phyloP scores from a whole-genome alignment of 1,284 basidiomycete species.

The Megacollybia platyphylla region DNA sequence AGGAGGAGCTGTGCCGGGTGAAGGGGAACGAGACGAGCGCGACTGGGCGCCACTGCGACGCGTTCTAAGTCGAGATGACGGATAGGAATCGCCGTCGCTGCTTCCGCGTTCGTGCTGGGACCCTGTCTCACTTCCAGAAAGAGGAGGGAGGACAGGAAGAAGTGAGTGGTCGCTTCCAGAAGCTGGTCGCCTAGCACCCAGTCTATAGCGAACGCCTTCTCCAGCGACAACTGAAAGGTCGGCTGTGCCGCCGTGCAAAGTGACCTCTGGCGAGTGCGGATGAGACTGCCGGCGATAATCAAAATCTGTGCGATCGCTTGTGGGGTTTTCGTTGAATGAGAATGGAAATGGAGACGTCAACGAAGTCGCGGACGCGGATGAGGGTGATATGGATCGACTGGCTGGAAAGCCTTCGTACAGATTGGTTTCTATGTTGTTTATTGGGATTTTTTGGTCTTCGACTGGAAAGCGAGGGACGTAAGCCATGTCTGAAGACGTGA shows the following conservation, averaged over 20 bases:
- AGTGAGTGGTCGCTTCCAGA: constrained; percentile 36
- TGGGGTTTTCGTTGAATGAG: constrained; percentile 38
- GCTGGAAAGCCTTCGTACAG: constrained; percentile 47
- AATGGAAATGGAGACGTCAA: constrained; percentile 49
- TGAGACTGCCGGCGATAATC: constrained; percentile 48
- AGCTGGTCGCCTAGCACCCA: constrained; percentile 34
- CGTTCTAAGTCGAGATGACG: constrained; percentile 26
- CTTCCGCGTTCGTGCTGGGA: constrained; percentile 41
- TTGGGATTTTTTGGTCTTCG: constrained; percentile 49
- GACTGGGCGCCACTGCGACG: constrained; percentile 27
- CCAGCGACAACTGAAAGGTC: constrained; percentile 46
- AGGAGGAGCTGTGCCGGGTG: constrained; percentile 39
- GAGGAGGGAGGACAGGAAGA: constrained; percentile 34
- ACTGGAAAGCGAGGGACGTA: constrained; percentile 38
- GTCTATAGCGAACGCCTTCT: constrained; percentile 49
- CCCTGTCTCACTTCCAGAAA: constrained; percentile 36
- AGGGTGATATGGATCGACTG: constrained; percentile 63
- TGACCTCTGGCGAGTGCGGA: constrained; percentile 41
- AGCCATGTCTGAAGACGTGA: constrained; percentile 43
- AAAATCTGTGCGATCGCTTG: constrained; percentile 45
- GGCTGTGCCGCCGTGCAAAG: constrained; percentile 58
- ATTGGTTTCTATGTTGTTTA: constrained; percentile 41
- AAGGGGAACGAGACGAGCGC: constrained; percentile 55
- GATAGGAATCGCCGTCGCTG: constrained; percentile 39
- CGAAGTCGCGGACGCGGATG: constrained; percentile 42